Base-by-base conservation (phyloP, 148 eudicot genomes). In the Spergularia bocconei region DNA sequence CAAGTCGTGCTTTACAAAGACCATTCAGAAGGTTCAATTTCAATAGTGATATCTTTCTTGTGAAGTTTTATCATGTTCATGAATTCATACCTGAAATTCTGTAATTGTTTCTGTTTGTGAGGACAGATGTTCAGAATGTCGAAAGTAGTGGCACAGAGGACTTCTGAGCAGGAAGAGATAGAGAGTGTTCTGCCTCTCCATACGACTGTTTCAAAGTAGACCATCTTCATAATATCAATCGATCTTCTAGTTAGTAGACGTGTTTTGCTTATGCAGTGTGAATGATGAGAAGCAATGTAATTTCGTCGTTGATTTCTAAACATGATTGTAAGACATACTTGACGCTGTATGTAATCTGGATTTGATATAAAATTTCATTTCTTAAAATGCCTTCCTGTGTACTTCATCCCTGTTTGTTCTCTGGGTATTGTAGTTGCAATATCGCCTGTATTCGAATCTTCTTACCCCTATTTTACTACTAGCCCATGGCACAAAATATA, bases 111-210 rank as follows among this genome's bases (percentile, higher is more conserved):
- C 15, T 72, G 61, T 76, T 60, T 69, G 72, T 23, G 50, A 65
- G 36, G 33, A 64, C 85, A 93, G 98, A 93, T 93, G 98, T 91
- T 91, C 72, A 88, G 91, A 62, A 91, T 93, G 90, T 91, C 97
- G 4, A 93, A 93, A 82, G 69, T 80, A 75, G 94, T 87, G 78
- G 92, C 92, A 54, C 87, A 86, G 70, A 81, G 84, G 79, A 75
- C 63, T 68, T 44, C 86, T 50, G 80, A 78, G 39, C 50, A 67
- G 48, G 65, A 80, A 70, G 87, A 86, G 78, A 83, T 87, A 19
- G 89, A 84, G 75, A 86, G 91, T 66, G 75, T 85, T 56, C 80
- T 86, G 23, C 88, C 84, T 60, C 88, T 90, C 73, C 87, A 79
- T 67, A 86, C 89, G 41, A 81, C 81, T 13, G 72, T 83, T 36